A percentile compares a stretch with the other conserved stretches of the same genome.
Conservation (phyloP, 768 basidiomycete species). For the Suillus paluster region DNA sequence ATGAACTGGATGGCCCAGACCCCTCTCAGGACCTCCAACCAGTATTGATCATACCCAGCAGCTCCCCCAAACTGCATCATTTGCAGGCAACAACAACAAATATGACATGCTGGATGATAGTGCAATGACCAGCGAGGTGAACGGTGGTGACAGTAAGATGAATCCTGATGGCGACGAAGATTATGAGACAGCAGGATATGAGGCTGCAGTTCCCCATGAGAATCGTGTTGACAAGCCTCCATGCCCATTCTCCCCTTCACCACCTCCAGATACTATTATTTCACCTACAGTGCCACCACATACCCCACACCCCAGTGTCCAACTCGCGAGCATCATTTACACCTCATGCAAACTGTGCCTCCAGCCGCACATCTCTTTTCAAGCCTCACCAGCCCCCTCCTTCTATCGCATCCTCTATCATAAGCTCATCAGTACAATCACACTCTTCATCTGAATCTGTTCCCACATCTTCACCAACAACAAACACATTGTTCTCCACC, state of each 20-base stretch:
- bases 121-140: background rate
- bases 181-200: background rate
- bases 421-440: background rate
- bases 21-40: too few species aligned
- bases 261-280: background rate
- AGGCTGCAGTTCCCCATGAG: background rate
- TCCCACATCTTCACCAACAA: background rate
- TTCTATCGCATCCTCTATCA: background rate
- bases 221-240: background rate
- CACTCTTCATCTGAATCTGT: background rate
- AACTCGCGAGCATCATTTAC: background rate
- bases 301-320: background rate
- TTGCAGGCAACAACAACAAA: background rate
- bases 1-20: too few species aligned
- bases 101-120: background rate
- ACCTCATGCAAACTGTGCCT: too few species aligned
- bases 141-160: background rate
- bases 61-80: too few species aligned
- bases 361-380: background rate
- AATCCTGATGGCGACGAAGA: background rate
- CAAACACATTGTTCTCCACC: background rate
- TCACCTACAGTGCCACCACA: background rate
- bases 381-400: background rate
- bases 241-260: background rate
- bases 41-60: too few species aligned